Percentiles rank a stretch among this genome's conserved stretches.
Conservation (phyloP, 441 rosid genomes). For the Pelargonium citronellum region DNA sequence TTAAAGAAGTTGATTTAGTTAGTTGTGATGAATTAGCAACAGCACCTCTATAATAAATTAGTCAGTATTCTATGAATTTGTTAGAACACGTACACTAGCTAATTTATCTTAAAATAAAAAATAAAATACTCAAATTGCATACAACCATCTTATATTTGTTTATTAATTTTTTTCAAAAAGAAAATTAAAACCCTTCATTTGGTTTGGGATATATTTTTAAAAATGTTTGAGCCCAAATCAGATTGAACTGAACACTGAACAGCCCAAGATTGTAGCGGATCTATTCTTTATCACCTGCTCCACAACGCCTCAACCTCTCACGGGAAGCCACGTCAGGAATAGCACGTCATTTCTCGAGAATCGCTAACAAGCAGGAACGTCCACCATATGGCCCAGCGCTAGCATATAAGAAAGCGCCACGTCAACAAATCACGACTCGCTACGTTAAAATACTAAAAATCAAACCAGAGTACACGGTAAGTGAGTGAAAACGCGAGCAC, state of each 20-base stretch:
- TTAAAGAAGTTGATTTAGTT: too few relatives aligned
- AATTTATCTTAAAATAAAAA: too few relatives aligned
- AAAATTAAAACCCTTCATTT: too few relatives aligned
- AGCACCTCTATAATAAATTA: too few relatives aligned
- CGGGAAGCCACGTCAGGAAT: constrained; percentile 16
- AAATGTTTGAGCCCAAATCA: not conserved
- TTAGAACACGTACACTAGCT: too few relatives aligned
- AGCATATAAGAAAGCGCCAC: not conserved
- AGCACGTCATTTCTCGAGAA: not conserved
- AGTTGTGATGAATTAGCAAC: too few relatives aligned
- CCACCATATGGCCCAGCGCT: not conserved
- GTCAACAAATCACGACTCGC: not conserved
- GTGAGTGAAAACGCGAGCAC: not conserved
- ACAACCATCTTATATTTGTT: too few relatives aligned
- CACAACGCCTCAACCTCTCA: constrained; percentile 12
- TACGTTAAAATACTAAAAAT: not conserved
- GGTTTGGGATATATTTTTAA: too few relatives aligned
- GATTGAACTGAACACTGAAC: not conserved
- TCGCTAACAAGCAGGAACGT: too few relatives aligned
- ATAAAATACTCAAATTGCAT: too few relatives aligned
- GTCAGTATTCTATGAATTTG: too few relatives aligned
- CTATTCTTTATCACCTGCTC: not conserved
- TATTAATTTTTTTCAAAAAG: too few relatives aligned
- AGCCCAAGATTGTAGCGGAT: not conserved
- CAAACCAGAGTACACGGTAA: constrained; percentile 11